Evolutionary conservation across 192 early-diverging fungal species (phyloP).

Genomic region (Podila epigama): DNA sequence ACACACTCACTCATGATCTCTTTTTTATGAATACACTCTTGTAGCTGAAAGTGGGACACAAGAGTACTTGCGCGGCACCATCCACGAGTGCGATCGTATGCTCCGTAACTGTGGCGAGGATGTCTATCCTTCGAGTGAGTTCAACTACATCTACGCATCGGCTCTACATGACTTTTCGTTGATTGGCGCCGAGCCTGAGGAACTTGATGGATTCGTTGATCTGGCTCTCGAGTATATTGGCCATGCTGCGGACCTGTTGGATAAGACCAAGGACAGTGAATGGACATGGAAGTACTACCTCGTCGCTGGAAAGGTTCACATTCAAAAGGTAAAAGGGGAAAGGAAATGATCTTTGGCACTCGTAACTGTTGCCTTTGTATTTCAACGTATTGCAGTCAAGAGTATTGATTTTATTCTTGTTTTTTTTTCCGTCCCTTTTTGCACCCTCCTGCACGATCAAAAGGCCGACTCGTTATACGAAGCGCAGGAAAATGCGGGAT

Average conservation of each 20-base stretch:
- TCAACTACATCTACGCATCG: slow-evolving; percentile 59
- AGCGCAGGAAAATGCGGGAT: slow-evolving; percentile 34
- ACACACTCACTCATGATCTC: not conserved
- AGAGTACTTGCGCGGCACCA: slow-evolving; percentile 56
- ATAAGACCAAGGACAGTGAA: slow-evolving; percentile 1
- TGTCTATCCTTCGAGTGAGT: slow-evolving; percentile 44
- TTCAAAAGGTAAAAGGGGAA: slow-evolving; percentile 23
- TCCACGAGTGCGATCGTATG: slow-evolving; percentile 64
- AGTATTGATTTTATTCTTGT: no score
- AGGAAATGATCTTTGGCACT: not conserved
- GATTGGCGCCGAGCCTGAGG: slow-evolving; percentile 31
- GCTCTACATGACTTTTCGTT: slow-evolving; percentile 55
- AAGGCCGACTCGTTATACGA: slow-evolving; percentile 42
- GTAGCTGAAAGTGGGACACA: slow-evolving; percentile 37
- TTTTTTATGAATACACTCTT: not conserved
- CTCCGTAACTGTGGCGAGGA: slow-evolving; percentile 56
- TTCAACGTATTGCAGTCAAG: no score
- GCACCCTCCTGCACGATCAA: no score
- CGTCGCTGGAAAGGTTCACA: slow-evolving; percentile 37
- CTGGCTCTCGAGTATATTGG: slow-evolving; percentile 34
- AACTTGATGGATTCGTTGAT: slow-evolving; percentile 38
- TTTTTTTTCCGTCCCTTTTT: no score
- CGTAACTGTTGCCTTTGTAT: not conserved
- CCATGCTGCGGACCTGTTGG: slow-evolving; percentile 29
- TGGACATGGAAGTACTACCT: slow-evolving; percentile 46